Base-by-base conservation (phyloP, 768 basidiomycete species). In the Lactarius deliciosus region DNA sequence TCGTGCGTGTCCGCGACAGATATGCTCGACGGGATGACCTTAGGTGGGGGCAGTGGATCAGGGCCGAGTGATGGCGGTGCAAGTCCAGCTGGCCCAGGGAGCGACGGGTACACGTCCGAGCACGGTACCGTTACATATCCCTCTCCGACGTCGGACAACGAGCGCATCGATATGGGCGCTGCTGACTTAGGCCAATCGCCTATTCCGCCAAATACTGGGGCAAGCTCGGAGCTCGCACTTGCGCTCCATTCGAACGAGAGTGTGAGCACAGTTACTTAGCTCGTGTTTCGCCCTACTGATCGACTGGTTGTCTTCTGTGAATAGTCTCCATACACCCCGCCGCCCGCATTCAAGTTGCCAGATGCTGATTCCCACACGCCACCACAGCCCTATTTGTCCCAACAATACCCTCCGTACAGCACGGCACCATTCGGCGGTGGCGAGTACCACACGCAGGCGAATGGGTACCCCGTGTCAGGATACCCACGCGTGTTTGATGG, bases 1-100 rank as follows among this genome's bases (percentile, higher is more conserved):
- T 71, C 70, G 22, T 71, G 70, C 57, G 64, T 69, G 32, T 70
- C 68, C 6, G 64, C 70, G 7, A 66, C 60, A 6, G 70, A 71
- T 41, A 58, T 66, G 62, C 50, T 71, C 40, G 59, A 58, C 25
- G 47, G 59, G 30, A 47, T 71, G 40, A 43, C 41, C 34, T 65
- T 71, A 5, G 69, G 59, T 25, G 55, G 59, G 15, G 68, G 59
- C 1, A 36, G 25, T 18, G 36, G 50, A 25, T 3, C 41, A 3
- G 64, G 69, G 20, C 32, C 50, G 16, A 25, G 50, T 15, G 68
- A 65, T 5, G 60, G 63, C n/a, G 57, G 53, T 20, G 30, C 41
- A 25, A 64, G 61, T 16, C 55, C 53, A 11, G 7, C 53, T 22
- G 58, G 62, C 36, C 34, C 58, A 7, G 66, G 60, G 15, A 71